Evolutionary conservation across 1,139 yeast genomes (phyloP).

Genomic region (Saccharomyces hybrid): DNA sequence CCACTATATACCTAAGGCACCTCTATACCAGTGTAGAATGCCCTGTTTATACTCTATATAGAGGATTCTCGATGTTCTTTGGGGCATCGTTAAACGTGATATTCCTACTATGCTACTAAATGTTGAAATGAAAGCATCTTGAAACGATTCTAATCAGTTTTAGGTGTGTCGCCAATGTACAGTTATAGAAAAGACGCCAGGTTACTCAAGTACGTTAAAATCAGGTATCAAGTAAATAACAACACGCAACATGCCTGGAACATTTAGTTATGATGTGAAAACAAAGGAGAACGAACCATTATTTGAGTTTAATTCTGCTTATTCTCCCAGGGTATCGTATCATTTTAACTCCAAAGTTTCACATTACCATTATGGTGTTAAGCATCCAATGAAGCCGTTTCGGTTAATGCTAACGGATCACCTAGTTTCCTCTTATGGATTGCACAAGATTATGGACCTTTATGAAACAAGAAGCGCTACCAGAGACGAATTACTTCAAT

Average conservation of each 20-base stretch:
- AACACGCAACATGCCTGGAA: constrained; percentile 16
- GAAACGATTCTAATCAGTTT: background rate
- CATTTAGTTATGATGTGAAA: constrained; percentile 44
- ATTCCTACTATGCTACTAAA: background rate
- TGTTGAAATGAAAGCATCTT: background rate
- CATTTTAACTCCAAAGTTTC: constrained; percentile 82
- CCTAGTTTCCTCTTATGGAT: constrained; percentile 72
- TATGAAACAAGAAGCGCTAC: constrained; percentile 81
- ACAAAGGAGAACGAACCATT: constrained; percentile 53
- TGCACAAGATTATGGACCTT: constrained; percentile 84
- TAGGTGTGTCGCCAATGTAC: background rate
- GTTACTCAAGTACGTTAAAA: background rate
- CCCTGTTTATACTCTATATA: background rate
- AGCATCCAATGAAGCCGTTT: constrained; percentile 98
- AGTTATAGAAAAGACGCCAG: background rate
- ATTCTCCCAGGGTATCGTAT: constrained; percentile 62
- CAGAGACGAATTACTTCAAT: constrained; percentile 62
- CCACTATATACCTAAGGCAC: background rate
- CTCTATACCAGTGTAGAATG: background rate
- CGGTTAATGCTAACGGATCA: constrained; percentile 91
- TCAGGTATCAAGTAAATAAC: background rate
- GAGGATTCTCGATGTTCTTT: background rate
- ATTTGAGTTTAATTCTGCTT: constrained; percentile 34
- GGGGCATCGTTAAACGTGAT: background rate
- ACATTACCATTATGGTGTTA: constrained; percentile 79